Conservation (phyloP, 257 asterid species). For the Solanum clarkiae region DNA sequence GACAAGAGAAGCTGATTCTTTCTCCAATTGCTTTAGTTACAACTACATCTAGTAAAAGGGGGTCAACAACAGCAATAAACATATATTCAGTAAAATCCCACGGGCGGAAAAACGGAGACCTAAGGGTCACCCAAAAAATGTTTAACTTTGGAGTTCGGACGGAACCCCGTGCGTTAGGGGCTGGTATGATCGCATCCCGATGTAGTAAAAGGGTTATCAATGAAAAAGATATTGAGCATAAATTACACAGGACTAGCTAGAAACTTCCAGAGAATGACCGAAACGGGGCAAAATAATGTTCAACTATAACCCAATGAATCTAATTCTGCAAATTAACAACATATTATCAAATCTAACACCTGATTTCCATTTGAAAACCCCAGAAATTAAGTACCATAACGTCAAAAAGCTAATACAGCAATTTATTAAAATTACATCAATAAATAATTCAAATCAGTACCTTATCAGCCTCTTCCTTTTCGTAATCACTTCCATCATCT, state of each 20-base stretch:
- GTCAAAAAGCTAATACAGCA: neutral
- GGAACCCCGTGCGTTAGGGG: no score
- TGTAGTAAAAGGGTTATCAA: neutral
- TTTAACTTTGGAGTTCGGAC: no score
- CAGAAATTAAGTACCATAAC: neutral
- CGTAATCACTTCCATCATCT: conserved; percentile 12
- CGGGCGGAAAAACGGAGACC: no score
- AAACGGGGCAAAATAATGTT: neutral
- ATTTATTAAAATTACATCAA: neutral
- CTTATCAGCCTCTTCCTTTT: conserved; percentile 25
- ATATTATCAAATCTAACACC: neutral
- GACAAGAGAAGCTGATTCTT: neutral
- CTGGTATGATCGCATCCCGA: no score
- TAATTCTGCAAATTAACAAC: no score
- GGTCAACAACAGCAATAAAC: no score
- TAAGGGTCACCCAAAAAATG: no score
- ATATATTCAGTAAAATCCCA: no score
- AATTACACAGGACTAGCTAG: neutral
- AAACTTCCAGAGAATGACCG: neutral
- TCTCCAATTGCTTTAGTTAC: neutral
- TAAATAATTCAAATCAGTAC: conserved; percentile 7
- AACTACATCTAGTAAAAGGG: neutral
- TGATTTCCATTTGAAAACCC: neutral
- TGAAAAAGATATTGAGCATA: neutral
- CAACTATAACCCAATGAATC: no score